Conservation (phyloP, 1,139 yeast species). For the Taphrina wiesneri region DNA sequence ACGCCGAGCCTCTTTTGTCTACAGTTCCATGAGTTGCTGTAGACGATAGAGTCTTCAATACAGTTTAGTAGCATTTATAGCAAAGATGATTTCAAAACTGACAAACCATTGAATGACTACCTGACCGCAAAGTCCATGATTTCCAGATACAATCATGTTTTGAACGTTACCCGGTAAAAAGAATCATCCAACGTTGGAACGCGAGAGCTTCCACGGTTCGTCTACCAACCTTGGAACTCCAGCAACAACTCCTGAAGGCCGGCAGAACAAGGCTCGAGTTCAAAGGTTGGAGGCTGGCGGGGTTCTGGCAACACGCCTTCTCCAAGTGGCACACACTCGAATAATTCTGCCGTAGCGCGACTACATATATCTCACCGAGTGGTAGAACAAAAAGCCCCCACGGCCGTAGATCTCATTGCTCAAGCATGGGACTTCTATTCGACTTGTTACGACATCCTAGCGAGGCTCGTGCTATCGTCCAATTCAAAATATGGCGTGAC, state of each 20-base stretch:
- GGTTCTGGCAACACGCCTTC: not conserved
- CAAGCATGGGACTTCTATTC: conserved; percentile 13
- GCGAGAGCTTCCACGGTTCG: too few species aligned
- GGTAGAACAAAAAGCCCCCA: not conserved
- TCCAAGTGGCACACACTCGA: not conserved
- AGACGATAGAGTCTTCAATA: conserved; percentile 2
- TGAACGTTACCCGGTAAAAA: too few species aligned
- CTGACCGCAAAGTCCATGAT: too few species aligned
- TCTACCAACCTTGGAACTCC: too few species aligned
- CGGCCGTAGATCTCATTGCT: too few species aligned
- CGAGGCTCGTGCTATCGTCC: conserved; percentile 41
- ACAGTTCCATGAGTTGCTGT: not conserved
- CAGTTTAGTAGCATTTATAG: not conserved
- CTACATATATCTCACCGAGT: not conserved
- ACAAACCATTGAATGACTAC: not conserved
- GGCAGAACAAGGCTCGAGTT: not conserved
- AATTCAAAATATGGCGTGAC: conserved; percentile 43
- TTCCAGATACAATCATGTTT: too few species aligned
- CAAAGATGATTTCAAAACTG: not conserved
- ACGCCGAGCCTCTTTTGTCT: conserved; percentile 58
- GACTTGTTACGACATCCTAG: conserved; percentile 22
- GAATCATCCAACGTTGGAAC: too few species aligned
- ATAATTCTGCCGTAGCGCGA: not conserved
- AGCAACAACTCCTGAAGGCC: too few species aligned
- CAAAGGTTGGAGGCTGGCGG: not conserved